Conservation (phyloP, 768 basidiomycete species). For the Mrakia blollopis region DNA sequence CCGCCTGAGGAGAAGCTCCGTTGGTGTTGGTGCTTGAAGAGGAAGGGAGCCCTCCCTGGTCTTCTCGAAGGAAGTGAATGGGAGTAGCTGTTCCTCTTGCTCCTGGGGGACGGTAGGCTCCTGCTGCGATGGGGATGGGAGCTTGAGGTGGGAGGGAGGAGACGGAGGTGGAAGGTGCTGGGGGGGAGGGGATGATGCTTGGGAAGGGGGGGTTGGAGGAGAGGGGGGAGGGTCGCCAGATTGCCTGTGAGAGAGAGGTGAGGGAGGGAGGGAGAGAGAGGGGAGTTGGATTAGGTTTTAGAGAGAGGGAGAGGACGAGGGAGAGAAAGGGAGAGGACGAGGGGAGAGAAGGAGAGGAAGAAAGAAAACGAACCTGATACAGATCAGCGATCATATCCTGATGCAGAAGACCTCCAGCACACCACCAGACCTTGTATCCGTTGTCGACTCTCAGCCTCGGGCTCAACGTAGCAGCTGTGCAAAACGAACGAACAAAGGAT, state of each 20-base stretch:
- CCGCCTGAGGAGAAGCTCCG: conserved; percentile 41
- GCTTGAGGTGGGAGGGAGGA: conserved; percentile 47
- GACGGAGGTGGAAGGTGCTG: conserved; percentile 57
- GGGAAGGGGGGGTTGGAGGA: conserved; percentile 67
- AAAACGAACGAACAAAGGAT: background rate
- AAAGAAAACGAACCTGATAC: conserved; percentile 57
- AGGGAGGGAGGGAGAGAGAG: background rate
- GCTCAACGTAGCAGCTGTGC: conserved; percentile 80
- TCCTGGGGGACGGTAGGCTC: conserved; percentile 89
- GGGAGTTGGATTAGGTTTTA: too few species aligned
- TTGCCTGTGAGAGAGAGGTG: conserved; percentile 42
- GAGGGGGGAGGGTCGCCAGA: conserved; percentile 71
- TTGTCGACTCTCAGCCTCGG: conserved; percentile 95
- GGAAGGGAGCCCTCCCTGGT: conserved; percentile 66
- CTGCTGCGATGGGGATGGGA: conserved; percentile 55
- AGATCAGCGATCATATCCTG: conserved; percentile 77
- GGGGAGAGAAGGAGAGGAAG: background rate
- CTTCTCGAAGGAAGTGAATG: conserved; percentile 82
- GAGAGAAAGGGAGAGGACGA: background rate
- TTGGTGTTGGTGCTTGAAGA: too few species aligned
- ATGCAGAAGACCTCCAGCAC: conserved; percentile 79
- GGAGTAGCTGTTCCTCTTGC: conserved; percentile 85
- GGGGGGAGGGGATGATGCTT: conserved; percentile 60
- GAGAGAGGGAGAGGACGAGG: background rate
- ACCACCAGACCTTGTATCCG: conserved; percentile 94